Conservation (phyloP, 495 filamentous ascomycete species). For the Penicillium diatomitis region DNA sequence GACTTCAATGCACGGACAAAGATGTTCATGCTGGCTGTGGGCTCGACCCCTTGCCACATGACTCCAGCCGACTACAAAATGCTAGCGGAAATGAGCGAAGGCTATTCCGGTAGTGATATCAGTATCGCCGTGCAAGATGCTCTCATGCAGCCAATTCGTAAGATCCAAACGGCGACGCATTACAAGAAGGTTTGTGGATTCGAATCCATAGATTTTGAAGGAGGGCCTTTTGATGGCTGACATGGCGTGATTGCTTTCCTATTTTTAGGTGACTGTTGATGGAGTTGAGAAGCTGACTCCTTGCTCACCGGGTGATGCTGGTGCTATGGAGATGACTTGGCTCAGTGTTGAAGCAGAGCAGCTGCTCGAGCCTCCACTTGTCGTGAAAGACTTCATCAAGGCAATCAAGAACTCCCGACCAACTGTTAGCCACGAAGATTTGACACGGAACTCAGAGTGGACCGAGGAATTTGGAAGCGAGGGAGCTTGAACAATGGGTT, state of each 20-base stretch:
- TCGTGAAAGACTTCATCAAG: constrained; percentile 88
- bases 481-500: constrained; percentile 41
- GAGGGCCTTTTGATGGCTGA: background rate
- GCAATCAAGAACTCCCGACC: constrained; percentile 81
- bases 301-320: constrained; percentile 82
- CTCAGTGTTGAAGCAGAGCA: constrained; percentile 71
- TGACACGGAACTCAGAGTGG: constrained; percentile 82
- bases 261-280: constrained; percentile 56
- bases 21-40: constrained; percentile 95
- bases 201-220: too few species aligned
- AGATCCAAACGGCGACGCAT: constrained; percentile 97
- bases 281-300: constrained; percentile 75
- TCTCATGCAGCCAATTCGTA: constrained; percentile 93
- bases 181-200: constrained; percentile 74
- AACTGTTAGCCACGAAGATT: constrained; percentile 79
- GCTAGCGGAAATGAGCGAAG: constrained; percentile 74
- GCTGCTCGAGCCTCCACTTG: constrained; percentile 76
- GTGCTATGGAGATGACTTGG: constrained; percentile 90
- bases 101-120: constrained; percentile 94
- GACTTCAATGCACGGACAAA: constrained; percentile 82
- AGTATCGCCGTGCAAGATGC: constrained; percentile 94
- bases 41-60: constrained; percentile 81
- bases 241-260: background rate
- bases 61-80: constrained; percentile 66
- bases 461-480: constrained; percentile 96